Evolutionary conservation across 768 basidiomycete species (phyloP).

Genomic region (Gloeostereum incarnatum): DNA sequence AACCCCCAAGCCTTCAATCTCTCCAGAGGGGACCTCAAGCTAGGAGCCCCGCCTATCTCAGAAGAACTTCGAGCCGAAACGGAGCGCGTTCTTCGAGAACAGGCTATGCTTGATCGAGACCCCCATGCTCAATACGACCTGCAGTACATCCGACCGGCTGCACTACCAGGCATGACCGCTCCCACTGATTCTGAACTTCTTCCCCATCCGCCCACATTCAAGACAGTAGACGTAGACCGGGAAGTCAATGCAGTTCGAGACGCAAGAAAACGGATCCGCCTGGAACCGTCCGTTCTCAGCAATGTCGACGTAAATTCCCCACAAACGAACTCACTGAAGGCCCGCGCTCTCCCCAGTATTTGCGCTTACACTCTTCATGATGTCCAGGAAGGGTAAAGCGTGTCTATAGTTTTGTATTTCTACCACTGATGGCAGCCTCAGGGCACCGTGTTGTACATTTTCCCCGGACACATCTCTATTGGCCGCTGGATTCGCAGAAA

Average conservation of each 20-base stretch:
- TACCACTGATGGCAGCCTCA: background rate
- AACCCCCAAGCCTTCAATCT: conserved; percentile 70
- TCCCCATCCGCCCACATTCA: conserved; percentile 78
- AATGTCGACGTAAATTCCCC: conserved; percentile 49
- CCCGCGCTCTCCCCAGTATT: conserved; percentile 79
- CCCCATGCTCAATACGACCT: conserved; percentile 58
- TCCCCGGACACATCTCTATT: conserved; percentile 87
- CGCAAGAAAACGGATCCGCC: conserved; percentile 81
- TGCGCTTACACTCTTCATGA: conserved; percentile 95
- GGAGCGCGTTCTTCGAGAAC: conserved; percentile 71
- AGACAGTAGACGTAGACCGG: conserved; percentile 78
- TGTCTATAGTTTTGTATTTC: too few relatives aligned
- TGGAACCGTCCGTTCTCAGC: conserved; percentile 65
- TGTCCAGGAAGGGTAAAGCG: conserved; percentile 92
- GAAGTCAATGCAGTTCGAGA: conserved; percentile 89
- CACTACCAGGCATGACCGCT: conserved; percentile 45
- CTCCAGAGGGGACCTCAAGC: conserved; percentile 70
- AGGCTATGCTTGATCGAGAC: conserved; percentile 68
- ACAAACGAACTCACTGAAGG: conserved; percentile 46
- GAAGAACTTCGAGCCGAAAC: conserved; percentile 80
- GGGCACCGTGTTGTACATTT: conserved; percentile 72
- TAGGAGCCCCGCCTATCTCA: conserved; percentile 72
- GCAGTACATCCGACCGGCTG: conserved; percentile 38
- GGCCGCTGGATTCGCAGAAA: conserved; percentile 94
- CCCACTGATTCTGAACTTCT: conserved; percentile 67